These are phyloP conservation scores for Hyaloscypha variabilis DNA, from an alignment of 495 filamentous ascomycete species.

Conservation along the genomic window DNA sequence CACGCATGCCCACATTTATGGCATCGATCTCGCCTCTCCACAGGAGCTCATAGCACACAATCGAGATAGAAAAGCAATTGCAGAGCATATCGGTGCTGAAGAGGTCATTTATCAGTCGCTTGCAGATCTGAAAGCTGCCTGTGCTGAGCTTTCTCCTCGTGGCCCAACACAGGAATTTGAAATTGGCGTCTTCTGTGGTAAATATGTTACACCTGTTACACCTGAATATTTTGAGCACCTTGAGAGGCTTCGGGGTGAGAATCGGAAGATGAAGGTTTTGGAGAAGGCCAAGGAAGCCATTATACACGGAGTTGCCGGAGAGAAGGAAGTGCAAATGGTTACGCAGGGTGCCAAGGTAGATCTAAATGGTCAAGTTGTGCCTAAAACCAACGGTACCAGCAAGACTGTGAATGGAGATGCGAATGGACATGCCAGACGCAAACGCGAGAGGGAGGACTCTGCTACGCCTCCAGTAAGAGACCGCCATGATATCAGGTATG, in stretches of 20 bases:
- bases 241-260: slow-evolving; percentile 73
- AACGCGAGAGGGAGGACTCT: slow-evolving; percentile 26
- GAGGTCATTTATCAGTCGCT: slow-evolving; percentile 88
- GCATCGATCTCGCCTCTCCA: slow-evolving; percentile 86
- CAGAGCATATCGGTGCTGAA: slow-evolving; percentile 86
- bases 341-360: slow-evolving; percentile 63
- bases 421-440: slow-evolving; percentile 26
- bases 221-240: slow-evolving; percentile 88
- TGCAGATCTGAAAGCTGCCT: slow-evolving; percentile 80
- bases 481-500: slow-evolving; percentile 37
- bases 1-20: slow-evolving; percentile 70
- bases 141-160: slow-evolving; percentile 66
- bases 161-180: slow-evolving; percentile 65
- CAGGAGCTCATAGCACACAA: slow-evolving; percentile 83
- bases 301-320: slow-evolving; percentile 62
- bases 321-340: slow-evolving; percentile 63
- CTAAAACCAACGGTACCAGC: slow-evolving; percentile 2
- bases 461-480: slow-evolving; percentile 30
- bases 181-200: slow-evolving; percentile 94
- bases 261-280: slow-evolving; percentile 69
- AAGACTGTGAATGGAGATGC: slow-evolving; percentile 23
- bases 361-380: slow-evolving; percentile 48
- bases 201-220: slow-evolving; percentile 82
- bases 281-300: slow-evolving; percentile 72
- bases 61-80: slow-evolving; percentile 67